Conservation (phyloP, 345 rosid species). For the Syzygium grande region DNA sequence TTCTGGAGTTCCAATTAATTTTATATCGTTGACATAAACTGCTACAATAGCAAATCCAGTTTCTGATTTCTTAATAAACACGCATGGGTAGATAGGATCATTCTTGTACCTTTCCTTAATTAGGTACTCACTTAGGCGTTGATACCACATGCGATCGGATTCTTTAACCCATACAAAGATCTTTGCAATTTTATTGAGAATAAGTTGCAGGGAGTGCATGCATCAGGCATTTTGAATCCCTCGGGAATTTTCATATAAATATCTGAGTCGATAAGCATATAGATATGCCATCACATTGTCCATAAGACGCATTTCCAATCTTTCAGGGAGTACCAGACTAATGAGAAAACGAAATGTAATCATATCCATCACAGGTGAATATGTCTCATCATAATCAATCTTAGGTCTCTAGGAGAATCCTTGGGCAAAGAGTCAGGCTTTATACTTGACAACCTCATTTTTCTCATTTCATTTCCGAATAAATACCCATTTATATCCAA, state of each 20-base stretch:
- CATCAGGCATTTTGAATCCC: neutral
- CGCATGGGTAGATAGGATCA: neutral
- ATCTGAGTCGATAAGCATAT: too few species aligned
- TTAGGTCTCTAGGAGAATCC: too few species aligned
- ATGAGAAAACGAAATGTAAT: too few species aligned
- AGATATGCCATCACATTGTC: too few species aligned
- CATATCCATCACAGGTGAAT: too few species aligned
- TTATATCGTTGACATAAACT: neutral
- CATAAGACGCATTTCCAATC: too few species aligned
- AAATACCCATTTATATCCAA: too few species aligned
- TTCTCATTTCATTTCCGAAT: too few species aligned
- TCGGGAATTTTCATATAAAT: neutral
- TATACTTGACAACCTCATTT: too few species aligned
- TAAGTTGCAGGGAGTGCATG: neutral
- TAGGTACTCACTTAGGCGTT: neutral
- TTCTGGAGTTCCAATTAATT: neutral
- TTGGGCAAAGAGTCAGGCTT: too few species aligned
- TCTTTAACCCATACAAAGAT: neutral
- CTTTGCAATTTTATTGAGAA: neutral
- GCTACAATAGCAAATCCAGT: neutral
- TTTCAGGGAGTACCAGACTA: too few species aligned
- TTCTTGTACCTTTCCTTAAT: neutral
- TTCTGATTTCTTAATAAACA: neutral
- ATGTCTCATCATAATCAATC: too few species aligned
- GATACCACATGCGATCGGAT: neutral